phyloP scores from a whole-genome alignment of 2,329 filamentous ascomycete genomes.

The Alternaria rosae region DNA sequence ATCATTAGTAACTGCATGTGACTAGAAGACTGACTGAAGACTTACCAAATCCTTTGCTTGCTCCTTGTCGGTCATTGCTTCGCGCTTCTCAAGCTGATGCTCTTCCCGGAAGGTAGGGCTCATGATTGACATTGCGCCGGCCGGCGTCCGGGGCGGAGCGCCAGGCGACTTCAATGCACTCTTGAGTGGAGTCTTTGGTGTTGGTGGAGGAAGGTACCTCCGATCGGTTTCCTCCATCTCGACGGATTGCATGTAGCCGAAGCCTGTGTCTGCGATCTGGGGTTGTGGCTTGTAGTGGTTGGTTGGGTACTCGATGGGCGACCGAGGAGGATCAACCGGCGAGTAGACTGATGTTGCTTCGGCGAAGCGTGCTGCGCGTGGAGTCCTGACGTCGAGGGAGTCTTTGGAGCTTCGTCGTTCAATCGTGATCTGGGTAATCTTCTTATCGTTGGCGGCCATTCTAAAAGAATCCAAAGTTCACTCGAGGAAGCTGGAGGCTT shows the following conservation, averaged over 20 bases:
- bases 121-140: slow-evolving; percentile 69
- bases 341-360: slow-evolving; percentile 83
- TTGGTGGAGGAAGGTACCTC: slow-evolving; percentile 61
- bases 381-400: slow-evolving; percentile 64
- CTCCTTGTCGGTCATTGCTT: slow-evolving; percentile 81
- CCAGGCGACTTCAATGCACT: slow-evolving; percentile 89
- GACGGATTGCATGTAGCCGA: slow-evolving; percentile 79
- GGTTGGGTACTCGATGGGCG: slow-evolving; percentile 60
- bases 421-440: slow-evolving; percentile 51
- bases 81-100: slow-evolving; percentile 83
- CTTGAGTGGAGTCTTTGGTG: slow-evolving; percentile 82
- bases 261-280: slow-evolving; percentile 86
- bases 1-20: slow-evolving; percentile 47
- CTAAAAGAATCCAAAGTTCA: slow-evolving; percentile 46
- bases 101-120: slow-evolving; percentile 94
- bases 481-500: slow-evolving; percentile 40
- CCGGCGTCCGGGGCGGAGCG: slow-evolving; percentile 69
- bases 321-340: slow-evolving; percentile 67
- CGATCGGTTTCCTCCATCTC: slow-evolving; percentile 61
- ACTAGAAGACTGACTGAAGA: slow-evolving; percentile 23
- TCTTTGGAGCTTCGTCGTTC: slow-evolving; percentile 52
- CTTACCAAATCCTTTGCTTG: slow-evolving; percentile 88
- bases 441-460: slow-evolving; percentile 58
- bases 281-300: slow-evolving; percentile 66
- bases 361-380: slow-evolving; percentile 79